Conservation (phyloP, 1,284 basidiomycete species). For the Coniophora puteana region DNA sequence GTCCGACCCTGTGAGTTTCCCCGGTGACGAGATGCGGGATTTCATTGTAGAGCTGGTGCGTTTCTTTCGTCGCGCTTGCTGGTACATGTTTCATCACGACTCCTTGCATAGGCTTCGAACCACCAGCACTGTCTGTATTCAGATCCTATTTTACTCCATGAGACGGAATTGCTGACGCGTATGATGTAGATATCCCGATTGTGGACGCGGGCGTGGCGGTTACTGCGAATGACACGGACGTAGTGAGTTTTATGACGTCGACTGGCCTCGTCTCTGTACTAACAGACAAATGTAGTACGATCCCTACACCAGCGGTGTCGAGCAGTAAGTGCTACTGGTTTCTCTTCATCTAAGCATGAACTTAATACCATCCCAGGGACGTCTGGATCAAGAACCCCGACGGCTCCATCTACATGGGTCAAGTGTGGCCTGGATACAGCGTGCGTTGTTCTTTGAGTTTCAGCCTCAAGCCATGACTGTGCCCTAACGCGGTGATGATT, state of each 20-base stretch:
- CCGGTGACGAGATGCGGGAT: constrained; percentile 50
- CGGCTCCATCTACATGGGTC: constrained; percentile 62
- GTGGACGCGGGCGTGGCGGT: constrained; percentile 35
- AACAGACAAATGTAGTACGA: constrained; percentile 37
- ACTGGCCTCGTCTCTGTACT: constrained; percentile 4
- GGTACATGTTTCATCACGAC: constrained; percentile 1
- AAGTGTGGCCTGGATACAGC: constrained; percentile 58
- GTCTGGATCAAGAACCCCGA: constrained; percentile 67
- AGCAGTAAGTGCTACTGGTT: constrained; percentile 38
- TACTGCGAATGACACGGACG: constrained; percentile 36
- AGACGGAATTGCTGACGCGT: not conserved
- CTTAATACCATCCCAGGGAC: constrained; percentile 38
- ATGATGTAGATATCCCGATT: constrained; percentile 39
- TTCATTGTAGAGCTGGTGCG: constrained; percentile 61
- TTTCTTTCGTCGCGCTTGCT: too few relatives aligned
- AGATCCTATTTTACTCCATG: too few relatives aligned
- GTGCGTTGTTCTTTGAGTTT: constrained; percentile 26
- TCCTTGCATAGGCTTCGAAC: constrained; percentile 26
- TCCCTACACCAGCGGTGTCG: constrained; percentile 39
- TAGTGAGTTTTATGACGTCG: constrained; percentile 25
- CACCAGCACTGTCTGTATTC: constrained; percentile 37
- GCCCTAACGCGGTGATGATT: not conserved
- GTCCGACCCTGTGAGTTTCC: constrained; percentile 61
- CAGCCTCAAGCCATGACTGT: not conserved
- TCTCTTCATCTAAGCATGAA: too few relatives aligned